A percentile compares a stretch with the other conserved stretches of the same genome.
Conservation (phyloP, 2,329 filamentous ascomycete genomes). For the Bisporella sp. region DNA sequence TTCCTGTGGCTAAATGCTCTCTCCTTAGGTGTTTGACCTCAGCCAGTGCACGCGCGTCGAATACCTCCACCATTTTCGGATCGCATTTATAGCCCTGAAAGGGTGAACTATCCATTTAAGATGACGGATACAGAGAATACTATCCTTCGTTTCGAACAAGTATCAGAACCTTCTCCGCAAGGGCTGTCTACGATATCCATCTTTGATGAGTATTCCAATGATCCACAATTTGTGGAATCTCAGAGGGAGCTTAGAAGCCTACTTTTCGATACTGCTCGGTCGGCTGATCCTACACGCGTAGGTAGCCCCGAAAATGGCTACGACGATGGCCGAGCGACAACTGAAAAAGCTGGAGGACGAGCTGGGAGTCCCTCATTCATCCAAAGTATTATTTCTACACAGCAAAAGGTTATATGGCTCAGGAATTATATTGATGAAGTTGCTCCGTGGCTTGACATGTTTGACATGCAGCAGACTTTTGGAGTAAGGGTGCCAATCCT, state of each 20-base stretch:
- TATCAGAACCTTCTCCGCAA: background rate
- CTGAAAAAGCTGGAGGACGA: background rate
- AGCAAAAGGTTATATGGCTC: constrained; percentile 29
- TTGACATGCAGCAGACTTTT: constrained; percentile 45
- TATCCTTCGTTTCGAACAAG: background rate
- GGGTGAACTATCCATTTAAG: background rate
- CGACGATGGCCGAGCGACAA: constrained; percentile 3
- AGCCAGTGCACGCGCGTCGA: no score
- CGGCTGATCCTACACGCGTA: constrained; percentile 22
- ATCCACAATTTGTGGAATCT: constrained; percentile 37
- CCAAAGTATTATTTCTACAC: constrained; percentile 17
- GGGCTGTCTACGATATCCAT: constrained; percentile 1
- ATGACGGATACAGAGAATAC: background rate
- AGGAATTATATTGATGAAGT: constrained; percentile 46
- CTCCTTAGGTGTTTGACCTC: no score
- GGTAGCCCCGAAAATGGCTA: constrained; percentile 21
- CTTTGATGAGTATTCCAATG: constrained; percentile 26
- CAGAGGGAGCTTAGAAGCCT: constrained; percentile 38
- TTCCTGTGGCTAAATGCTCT: no score
- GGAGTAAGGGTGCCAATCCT: constrained; percentile 42
- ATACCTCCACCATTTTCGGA: no score
- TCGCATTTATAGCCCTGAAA: background rate
- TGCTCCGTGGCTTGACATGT: constrained; percentile 49
- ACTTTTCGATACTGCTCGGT: constrained; percentile 31
- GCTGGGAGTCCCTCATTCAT: background rate